These are phyloP conservation scores for Cucurbita argyrosperma DNA, from an alignment of 306 rosid species.

Conservation along the genomic window DNA sequence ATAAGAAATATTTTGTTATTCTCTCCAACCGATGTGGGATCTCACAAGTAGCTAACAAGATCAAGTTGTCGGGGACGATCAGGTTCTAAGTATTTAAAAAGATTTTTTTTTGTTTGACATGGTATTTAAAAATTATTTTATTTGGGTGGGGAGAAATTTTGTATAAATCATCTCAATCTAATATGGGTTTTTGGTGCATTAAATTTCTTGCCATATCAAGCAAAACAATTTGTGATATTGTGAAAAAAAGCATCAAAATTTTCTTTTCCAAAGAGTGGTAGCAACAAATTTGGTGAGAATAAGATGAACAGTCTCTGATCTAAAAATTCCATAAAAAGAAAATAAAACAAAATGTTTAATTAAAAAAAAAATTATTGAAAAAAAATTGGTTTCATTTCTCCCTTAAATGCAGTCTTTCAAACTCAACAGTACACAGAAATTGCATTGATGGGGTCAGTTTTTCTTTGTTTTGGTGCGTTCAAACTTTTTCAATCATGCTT, in stretches of 20 bases:
- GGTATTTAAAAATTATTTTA: background rate
- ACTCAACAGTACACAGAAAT: background rate
- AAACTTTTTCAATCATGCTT: constrained; percentile 7
- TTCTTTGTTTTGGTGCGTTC: background rate
- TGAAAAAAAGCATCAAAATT: background rate
- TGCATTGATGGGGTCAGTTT: background rate
- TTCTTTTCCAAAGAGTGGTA: background rate
- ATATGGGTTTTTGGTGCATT: background rate
- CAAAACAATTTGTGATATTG: background rate
- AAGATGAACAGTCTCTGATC: background rate
- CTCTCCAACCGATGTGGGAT: too few species aligned
- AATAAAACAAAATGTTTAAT: background rate
- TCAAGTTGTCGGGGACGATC: too few species aligned
- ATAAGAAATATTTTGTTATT: too few species aligned
- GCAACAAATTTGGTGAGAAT: background rate
- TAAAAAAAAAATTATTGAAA: background rate
- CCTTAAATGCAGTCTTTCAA: background rate
- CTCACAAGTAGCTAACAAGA: too few species aligned
- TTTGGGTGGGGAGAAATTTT: background rate
- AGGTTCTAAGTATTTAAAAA: too few species aligned
- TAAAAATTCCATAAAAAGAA: background rate
- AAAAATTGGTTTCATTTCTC: background rate
- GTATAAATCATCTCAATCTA: background rate
- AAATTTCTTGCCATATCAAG: background rate
- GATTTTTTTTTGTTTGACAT: too few species aligned